Conservation (phyloP, 768 basidiomycete genomes). For the Hygrocybe punicea region DNA sequence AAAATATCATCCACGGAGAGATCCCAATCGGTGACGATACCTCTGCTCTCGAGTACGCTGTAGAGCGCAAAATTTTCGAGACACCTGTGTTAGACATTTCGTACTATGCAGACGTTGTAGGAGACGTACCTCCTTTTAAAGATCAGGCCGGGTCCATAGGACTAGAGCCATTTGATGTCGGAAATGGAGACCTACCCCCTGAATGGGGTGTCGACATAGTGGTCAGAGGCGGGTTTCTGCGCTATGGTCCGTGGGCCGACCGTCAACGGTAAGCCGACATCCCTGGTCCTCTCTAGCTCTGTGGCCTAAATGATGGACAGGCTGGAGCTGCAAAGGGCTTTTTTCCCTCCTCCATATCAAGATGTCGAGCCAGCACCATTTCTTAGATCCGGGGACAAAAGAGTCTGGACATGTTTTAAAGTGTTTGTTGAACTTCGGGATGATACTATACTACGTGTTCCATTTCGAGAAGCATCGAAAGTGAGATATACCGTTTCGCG, state of each 20-base stretch:
- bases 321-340: slow-evolving; percentile 69
- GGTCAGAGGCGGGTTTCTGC: slow-evolving; percentile 68
- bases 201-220: slow-evolving; percentile 92
- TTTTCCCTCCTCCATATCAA: slow-evolving; percentile 80
- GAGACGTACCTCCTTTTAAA: slow-evolving; percentile 55
- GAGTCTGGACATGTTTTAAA: slow-evolving; percentile 79
- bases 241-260: slow-evolving; percentile 97
- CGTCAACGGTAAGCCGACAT: slow-evolving; percentile 63
- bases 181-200: slow-evolving; percentile 83
- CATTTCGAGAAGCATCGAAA: slow-evolving; percentile 90
- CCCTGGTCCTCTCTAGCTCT: not conserved
- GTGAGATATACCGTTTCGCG: slow-evolving; percentile 30
- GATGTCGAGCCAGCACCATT: slow-evolving; percentile 52
- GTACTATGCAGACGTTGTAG: slow-evolving; percentile 85
- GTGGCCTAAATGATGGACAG: slow-evolving; percentile 35
- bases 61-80: slow-evolving; percentile 79
- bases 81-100: slow-evolving; percentile 72
- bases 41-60: slow-evolving; percentile 73
- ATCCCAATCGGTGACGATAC: slow-evolving; percentile 57
- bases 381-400: slow-evolving; percentile 72
- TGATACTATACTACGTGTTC: slow-evolving; percentile 74
- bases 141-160: slow-evolving; percentile 27
- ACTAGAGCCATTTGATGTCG: slow-evolving; percentile 60
- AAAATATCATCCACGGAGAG: slow-evolving; percentile 47
- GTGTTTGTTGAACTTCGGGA: slow-evolving; percentile 79